Evolutionary conservation across 2,329 filamentous ascomycete genomes (phyloP).

Genomic region (Aspergillus viridinutans): DNA sequence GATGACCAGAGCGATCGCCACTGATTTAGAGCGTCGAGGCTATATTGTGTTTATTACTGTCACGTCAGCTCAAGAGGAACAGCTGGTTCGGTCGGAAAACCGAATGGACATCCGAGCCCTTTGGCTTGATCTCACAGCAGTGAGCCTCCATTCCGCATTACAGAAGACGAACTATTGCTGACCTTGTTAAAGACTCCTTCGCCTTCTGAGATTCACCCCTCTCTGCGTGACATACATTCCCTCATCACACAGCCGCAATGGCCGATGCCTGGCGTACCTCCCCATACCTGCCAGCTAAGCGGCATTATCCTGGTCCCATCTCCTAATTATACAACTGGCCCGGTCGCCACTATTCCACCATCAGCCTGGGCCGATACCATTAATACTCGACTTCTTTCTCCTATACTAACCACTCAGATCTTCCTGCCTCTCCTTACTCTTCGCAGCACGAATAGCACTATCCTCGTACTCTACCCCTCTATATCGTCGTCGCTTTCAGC

Average conservation of each 20-base stretch:
- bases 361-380: constrained; percentile 84
- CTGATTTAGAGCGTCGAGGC: constrained; percentile 84
- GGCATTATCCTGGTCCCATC: constrained; percentile 79
- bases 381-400: constrained; percentile 86
- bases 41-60: constrained; percentile 93
- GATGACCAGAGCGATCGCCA: constrained; percentile 73
- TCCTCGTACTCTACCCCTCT: constrained; percentile 43
- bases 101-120: constrained; percentile 77
- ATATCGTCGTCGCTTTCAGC: constrained; percentile 43
- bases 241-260: constrained; percentile 71
- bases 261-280: constrained; percentile 69
- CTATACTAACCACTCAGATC: constrained; percentile 81
- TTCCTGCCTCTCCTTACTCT: constrained; percentile 75
- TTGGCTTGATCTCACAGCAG: constrained; percentile 68
- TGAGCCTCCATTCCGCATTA: constrained; percentile 14
- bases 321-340: constrained; percentile 72
- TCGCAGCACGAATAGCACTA: constrained; percentile 50
- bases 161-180: constrained; percentile 10
- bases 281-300: constrained; percentile 71
- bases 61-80: constrained; percentile 78
- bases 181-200: constrained; percentile 46
- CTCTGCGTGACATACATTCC: constrained; percentile 68
- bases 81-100: constrained; percentile 69
- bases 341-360: constrained; percentile 78
- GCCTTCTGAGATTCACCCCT: constrained; percentile 51